Base-by-base conservation (phyloP, 2,329 filamentous ascomycete species). In the Pyrenophora seminiperda region DNA sequence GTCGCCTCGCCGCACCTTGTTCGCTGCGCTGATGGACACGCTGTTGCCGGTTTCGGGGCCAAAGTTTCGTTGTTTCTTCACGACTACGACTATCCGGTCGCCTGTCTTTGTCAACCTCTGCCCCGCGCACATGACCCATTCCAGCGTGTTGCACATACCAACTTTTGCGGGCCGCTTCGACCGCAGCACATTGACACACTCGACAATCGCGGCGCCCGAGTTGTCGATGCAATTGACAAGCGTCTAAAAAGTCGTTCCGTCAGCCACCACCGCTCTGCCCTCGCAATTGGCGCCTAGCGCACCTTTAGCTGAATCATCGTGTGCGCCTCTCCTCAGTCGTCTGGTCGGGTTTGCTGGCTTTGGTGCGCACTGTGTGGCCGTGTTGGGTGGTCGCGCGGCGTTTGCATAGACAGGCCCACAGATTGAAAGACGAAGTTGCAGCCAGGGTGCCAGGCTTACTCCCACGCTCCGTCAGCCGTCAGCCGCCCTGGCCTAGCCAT, bases 181-280 rank as follows among this genome's bases (percentile, higher is more conserved):
- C 70, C 90, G 90, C 68, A 99, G 81, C 57, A 97, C 89, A 73
- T 93, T 88, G 73, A 89, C 90, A 79, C 94, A 99, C 80, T 99
- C 94, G 77, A 97, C 94, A 62, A 99, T 82, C 67, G 94, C 92
- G 64, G 94, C 94, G 73, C 94, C 94, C 61, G 94, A 97, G 81
- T 97, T 99, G 87, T 99, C 94, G 85, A 99, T 97, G 87, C 94
- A 97, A 79, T 94, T 97, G 68, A 99, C 84, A 85, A 99, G 91
- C 73, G 92, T 89, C 94, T 79, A 75, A 59, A 59, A 78, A 54
- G 54, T 50, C 33, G 50, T 36, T 58, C 62, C 90, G 96, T 97
- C 57, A 69, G 70, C 54, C 56, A 41, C 50, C 50, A 48, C 56
- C 41, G 50, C 50, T 27, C 24, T 27, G 50, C 56, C 50, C 41